Conservation (phyloP, 768 basidiomycete species). For the Rhodotorula toruloides region DNA sequence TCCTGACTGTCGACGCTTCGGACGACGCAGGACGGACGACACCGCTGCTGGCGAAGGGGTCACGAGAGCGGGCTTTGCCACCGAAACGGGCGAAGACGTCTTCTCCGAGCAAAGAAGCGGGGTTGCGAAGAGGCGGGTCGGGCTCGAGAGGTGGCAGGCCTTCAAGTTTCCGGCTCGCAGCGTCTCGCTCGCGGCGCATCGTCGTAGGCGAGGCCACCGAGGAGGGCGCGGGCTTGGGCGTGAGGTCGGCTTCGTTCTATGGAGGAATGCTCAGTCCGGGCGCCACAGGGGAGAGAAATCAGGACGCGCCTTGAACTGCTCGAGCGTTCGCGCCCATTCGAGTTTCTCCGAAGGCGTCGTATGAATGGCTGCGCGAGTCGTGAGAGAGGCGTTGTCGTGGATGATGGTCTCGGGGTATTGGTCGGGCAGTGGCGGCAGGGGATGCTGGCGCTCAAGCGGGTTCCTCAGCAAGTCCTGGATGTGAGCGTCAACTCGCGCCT, state of each 20-base stretch:
- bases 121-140: not conserved
- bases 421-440: too few relatives aligned
- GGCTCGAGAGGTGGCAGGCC: not conserved
- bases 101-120: not conserved
- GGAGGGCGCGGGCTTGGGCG: not conserved
- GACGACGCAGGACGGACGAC: constrained; percentile 13
- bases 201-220: constrained; percentile 10
- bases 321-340: not conserved
- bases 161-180: constrained; percentile 4
- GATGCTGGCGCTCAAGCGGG: not conserved
- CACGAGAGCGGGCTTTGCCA: not conserved
- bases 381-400: not conserved
- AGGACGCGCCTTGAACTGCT: constrained; percentile 3
- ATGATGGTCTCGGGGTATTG: not conserved
- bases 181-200: not conserved
- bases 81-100: too few relatives aligned
- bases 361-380: constrained; percentile 4
- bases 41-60: constrained; percentile 9
- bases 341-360: not conserved
- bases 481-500: not conserved
- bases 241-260: not conserved
- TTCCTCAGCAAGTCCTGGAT: not conserved
- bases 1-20: too few relatives aligned
- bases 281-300: too few relatives aligned
- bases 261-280: not conserved